Evolutionary conservation across 192 early-diverging fungal species (phyloP).

Genomic region (Entomortierella parvispora): DNA sequence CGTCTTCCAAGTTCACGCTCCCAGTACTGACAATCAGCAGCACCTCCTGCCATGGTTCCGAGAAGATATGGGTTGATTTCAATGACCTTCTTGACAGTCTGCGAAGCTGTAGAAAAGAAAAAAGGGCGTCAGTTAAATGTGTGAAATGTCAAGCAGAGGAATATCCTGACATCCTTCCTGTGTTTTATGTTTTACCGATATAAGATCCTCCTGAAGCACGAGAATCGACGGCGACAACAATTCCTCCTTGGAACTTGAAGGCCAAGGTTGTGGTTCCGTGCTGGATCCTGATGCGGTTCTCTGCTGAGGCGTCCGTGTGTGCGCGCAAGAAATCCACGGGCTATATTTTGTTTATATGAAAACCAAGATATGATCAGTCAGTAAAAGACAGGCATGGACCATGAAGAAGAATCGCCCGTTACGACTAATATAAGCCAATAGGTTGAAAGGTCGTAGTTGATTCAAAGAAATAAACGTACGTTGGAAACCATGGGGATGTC

Average conservation of each 20-base stretch:
- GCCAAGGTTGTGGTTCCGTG: conserved; percentile 99
- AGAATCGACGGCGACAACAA: conserved; percentile 96
- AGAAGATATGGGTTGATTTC: conserved; percentile 99
- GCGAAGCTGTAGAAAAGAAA: conserved; percentile 75
- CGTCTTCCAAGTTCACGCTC: conserved; percentile 95
- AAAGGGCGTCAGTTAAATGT: not conserved
- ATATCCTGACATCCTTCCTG: not conserved
- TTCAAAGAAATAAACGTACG: conserved; percentile 40
- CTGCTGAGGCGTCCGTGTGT: conserved; percentile 81
- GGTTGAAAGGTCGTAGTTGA: not conserved
- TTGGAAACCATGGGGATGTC: conserved; percentile 66
- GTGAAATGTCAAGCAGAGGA: not conserved
- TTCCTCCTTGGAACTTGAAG: conserved; percentile 95
- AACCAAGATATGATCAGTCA: too few species aligned
- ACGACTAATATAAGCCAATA: not conserved
- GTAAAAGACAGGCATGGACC: not conserved
- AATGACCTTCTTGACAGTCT: conserved; percentile 98
- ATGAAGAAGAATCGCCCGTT: not conserved
- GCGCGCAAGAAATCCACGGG: conserved; percentile 88
- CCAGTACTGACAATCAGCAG: conserved; percentile 99
- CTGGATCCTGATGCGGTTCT: conserved; percentile 88
- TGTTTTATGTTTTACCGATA: conserved; percentile 70
- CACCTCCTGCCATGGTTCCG: conserved; percentile 99
- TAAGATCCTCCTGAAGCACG: conserved; percentile 92
- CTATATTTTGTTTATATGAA: too few species aligned